Base-by-base conservation (phyloP, 2,329 filamentous ascomycete genomes). In the Huntiella decipiens region DNA sequence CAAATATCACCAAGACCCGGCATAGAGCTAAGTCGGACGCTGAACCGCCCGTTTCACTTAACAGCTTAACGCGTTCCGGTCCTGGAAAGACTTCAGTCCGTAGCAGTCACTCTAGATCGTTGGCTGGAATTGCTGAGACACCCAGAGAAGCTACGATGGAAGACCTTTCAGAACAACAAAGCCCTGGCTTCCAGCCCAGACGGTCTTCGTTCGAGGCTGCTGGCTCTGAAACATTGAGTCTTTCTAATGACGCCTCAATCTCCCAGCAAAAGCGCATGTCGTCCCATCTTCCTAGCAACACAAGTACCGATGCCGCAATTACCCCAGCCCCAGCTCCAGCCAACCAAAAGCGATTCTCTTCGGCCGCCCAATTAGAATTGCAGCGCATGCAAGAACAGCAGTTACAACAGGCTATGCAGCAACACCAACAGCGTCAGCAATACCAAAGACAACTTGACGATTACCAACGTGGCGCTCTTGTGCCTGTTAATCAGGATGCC, bases 111-210 rank as follows among this genome's bases (percentile, higher is more conserved):
- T 71, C 67, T 50, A 61, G 67, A 22, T 70, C 66, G 0, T 60
- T 76, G 35, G 69, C 68, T 4, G 70, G 73, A 51, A 75, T 75
- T 46, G 67, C 67, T 49, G 73, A 75, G 57, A 66, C 68, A 22
- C 71, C 74, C 47, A 66, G 71, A 4, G 63, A 46, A 10, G 34
- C 43, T 5, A 13, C 28, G 8, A 49, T 49, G 47, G 47, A 49
- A 36, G 28, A 43, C 10, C 43, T 49, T 31, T 45, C 38, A n/a
- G 47, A 49, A 17, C 43, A 45, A 16, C 22, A 28, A 28, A 28
- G 22, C 22, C 33, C 46, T 41, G 17, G 10, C 13, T 10, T 4
- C 13, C n/a, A 19, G 10, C n/a, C 40, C 28, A 49, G 32, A 32
- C 12, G 38, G 34, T 38, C 43, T 2, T 49, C 47, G 4, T 49